Percentiles rank a stretch among this genome's conserved stretches.
Conservation (phyloP, 2,329 filamentous ascomycete genomes). For the Claviceps paspali region DNA sequence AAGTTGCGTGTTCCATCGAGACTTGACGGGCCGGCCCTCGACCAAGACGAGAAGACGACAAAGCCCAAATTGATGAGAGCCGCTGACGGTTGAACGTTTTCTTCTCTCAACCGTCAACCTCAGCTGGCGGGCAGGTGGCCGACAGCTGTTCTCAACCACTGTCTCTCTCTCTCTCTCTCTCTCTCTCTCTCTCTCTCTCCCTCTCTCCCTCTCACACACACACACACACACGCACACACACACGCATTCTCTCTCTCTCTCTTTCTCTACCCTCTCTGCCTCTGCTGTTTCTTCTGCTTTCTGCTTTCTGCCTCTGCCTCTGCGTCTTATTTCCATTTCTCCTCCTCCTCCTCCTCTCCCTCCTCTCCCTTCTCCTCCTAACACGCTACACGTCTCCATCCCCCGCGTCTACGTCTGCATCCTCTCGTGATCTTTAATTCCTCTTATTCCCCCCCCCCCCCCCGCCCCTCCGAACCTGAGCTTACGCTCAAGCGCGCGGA, state of each 20-base stretch:
- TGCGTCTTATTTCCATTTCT: conserved; percentile 8
- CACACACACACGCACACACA: no score
- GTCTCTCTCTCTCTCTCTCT: no score
- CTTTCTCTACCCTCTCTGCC: no score
- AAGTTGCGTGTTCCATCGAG: no score
- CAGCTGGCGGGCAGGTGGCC: neutral
- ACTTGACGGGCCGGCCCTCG: neutral
- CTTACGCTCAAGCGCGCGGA: no score
- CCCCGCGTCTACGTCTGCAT: conserved; percentile 2
- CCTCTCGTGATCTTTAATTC: conserved; percentile 1
- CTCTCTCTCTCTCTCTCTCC: no score
- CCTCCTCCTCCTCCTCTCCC: conserved; percentile 6
- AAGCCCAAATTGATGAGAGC: no score
- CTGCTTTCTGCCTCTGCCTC: neutral
- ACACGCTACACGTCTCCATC: conserved; percentile 8
- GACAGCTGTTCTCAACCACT: neutral
- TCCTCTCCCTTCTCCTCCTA: conserved; percentile 2
- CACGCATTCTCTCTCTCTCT: no score
- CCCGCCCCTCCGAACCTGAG: neutral
- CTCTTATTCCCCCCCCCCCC: conserved; percentile 1
- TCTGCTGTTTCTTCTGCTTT: no score
- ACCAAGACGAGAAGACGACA: neutral
- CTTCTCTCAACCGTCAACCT: neutral
- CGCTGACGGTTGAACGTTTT: no score
- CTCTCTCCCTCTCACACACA: no score